A percentile compares a stretch with the other conserved stretches of the same genome.
phyloP scores from a whole-genome alignment of 2,329 filamentous ascomycete genomes.

The Talaromyces sp. region DNA sequence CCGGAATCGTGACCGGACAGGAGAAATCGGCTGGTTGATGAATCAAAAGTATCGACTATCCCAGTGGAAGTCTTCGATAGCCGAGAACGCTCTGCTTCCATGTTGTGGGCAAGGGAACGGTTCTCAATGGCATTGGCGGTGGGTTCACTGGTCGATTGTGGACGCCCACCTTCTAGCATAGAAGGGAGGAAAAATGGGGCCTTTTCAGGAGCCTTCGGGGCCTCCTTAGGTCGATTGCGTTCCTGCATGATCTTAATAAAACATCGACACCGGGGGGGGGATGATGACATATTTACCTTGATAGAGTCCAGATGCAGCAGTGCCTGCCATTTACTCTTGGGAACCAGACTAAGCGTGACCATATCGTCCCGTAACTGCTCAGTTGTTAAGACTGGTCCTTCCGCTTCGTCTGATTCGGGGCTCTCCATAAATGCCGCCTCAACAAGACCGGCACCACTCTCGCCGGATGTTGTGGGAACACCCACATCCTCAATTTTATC shows the following conservation, averaged over 20 bases:
- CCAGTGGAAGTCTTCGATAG: conserved; percentile 67
- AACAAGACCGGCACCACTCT: conserved; percentile 74
- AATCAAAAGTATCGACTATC: conserved; percentile 27
- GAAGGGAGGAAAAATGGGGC: conserved; percentile 89
- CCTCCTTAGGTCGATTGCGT: conserved; percentile 90
- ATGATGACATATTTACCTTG: conserved; percentile 45
- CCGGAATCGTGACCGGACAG: conserved; percentile 51
- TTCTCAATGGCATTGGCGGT: conserved; percentile 29
- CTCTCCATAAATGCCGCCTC: conserved; percentile 72
- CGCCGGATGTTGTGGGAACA: conserved; percentile 77
- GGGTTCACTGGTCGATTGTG: conserved; percentile 25
- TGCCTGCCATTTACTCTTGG: conserved; percentile 91
- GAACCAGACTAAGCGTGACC: conserved; percentile 85
- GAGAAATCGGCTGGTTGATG: conserved; percentile 54
- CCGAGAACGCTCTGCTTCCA: conserved; percentile 61
- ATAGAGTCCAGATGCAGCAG: conserved; percentile 90
- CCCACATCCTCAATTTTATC: conserved; percentile 67
- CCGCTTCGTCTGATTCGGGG: conserved; percentile 49
- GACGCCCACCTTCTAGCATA: conserved; percentile 25
- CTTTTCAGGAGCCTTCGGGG: conserved; percentile 88
- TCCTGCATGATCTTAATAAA: conserved; percentile 52
- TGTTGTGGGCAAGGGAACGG: conserved; percentile 35
- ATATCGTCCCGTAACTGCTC: conserved; percentile 83
- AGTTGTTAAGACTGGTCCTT: conserved; percentile 58
- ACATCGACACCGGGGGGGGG: not conserved